Percentiles rank a stretch among this genome's conserved stretches.
Evolutionary conservation across 202 grass and related monocot genomes (phyloP).

Genomic region (Digitaria exilis): DNA sequence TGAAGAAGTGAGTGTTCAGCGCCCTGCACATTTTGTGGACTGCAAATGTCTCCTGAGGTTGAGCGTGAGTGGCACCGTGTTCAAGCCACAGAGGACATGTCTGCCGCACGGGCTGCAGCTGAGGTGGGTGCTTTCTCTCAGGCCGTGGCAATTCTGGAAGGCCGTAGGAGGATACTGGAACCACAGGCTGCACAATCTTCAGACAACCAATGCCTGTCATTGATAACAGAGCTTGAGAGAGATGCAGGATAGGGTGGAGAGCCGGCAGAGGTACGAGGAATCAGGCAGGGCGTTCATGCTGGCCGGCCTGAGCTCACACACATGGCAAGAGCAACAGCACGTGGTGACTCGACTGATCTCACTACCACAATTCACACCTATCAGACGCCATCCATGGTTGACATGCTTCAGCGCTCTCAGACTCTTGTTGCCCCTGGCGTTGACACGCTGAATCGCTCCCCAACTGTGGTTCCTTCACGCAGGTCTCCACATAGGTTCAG

Average conservation of each 20-base stretch:
- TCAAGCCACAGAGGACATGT: conserved; percentile 71
- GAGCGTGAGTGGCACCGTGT: conserved; percentile 78
- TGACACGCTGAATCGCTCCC: conserved; percentile 43
- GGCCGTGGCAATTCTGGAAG: conserved; percentile 72
- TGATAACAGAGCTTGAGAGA: conserved; percentile 73
- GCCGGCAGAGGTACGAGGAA: conserved; percentile 66
- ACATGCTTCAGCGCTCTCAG: conserved; percentile 91
- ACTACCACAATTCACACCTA: conserved; percentile 67
- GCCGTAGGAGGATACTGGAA: conserved; percentile 50
- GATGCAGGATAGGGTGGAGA: conserved; percentile 93
- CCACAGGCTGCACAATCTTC: conserved; percentile 45
- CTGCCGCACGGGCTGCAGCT: conserved; percentile 58
- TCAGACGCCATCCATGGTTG: conserved; percentile 91
- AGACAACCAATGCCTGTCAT: conserved; percentile 60
- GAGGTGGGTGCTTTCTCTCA: conserved; percentile 60
- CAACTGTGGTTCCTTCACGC: conserved; percentile 25
- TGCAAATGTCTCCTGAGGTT: conserved; percentile 67
- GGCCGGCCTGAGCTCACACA: conserved; percentile 82
- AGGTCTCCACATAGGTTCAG: conserved; percentile 26
- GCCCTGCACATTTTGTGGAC: conserved; percentile 35
- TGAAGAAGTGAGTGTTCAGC: conserved; percentile 56
- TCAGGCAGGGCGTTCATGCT: conserved; percentile 86
- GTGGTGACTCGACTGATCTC: conserved; percentile 78
- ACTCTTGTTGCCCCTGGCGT: conserved; percentile 30
- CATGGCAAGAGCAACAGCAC: conserved; percentile 85